Conservation (phyloP, 257 asterid species). For the Penstemon barbatus region DNA sequence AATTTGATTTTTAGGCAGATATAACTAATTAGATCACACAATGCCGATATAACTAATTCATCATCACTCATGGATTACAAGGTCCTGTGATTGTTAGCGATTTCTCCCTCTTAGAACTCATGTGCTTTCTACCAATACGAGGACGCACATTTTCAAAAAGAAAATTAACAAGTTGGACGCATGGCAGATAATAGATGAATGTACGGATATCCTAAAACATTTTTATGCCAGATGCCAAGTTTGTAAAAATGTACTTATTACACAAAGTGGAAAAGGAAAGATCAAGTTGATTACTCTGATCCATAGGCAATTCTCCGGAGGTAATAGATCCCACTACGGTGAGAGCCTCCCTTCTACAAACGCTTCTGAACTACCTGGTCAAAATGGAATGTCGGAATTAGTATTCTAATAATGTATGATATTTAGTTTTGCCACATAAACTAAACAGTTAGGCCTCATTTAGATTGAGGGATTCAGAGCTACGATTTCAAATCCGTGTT, state of each 20-base stretch:
- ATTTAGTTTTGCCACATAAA: not conserved
- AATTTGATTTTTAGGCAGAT: not conserved
- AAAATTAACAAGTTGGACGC: not conserved
- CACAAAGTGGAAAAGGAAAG: slow-evolving; percentile 13
- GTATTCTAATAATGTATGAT: not conserved
- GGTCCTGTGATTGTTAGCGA: slow-evolving; percentile 2
- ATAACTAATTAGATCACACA: not conserved
- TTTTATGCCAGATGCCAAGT: not conserved
- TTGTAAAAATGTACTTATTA: slow-evolving; percentile 15
- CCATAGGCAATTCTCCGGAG: slow-evolving; percentile 48
- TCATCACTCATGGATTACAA: not conserved
- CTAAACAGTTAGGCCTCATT: not conserved
- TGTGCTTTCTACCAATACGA: not conserved
- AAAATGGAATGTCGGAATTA: slow-evolving; percentile 19
- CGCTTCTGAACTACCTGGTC: slow-evolving; percentile 36
- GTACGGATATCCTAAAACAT: not conserved
- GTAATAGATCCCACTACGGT: slow-evolving; percentile 16
- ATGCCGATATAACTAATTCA: slow-evolving; percentile 9
- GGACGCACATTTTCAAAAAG: not conserved
- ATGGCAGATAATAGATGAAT: slow-evolving; percentile 11
- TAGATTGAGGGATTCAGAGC: too few relatives aligned
- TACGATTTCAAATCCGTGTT: too few relatives aligned
- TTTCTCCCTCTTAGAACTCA: slow-evolving; percentile 15
- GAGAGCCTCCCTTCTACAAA: slow-evolving; percentile 29
- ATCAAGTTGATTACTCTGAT: slow-evolving; percentile 51